Conservation (phyloP, 164 flowering plant species). For the Dillenia suffruticosa region DNA sequence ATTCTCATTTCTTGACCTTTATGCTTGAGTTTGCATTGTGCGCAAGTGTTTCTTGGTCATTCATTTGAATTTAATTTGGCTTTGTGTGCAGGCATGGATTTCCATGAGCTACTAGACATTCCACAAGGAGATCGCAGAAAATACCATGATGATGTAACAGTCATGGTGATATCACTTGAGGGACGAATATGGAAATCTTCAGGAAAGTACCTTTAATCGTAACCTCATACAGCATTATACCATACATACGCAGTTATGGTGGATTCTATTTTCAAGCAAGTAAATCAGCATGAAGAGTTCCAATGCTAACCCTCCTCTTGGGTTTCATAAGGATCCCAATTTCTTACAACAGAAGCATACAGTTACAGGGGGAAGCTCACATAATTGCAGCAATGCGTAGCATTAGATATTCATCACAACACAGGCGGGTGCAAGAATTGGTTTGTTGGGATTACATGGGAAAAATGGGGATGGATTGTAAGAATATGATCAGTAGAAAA, state of each 20-base stretch:
- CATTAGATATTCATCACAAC: conserved; percentile 15
- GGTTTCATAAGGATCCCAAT: conserved; percentile 12
- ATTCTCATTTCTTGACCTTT: too few species aligned
- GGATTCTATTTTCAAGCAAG: conserved; percentile 11
- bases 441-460: conserved; percentile 4
- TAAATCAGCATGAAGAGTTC: conserved; percentile 1
- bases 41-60: too few species aligned
- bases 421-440: conserved; percentile 10
- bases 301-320: conserved; percentile 19
- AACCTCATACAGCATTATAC: not conserved
- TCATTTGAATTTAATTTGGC: not conserved
- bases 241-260: not conserved
- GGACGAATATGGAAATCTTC: conserved; percentile 99
- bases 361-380: conserved; percentile 9
- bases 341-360: conserved; percentile 7
- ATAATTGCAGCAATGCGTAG: conserved; percentile 11
- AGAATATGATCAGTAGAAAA: conserved; percentile 5
- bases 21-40: too few species aligned
- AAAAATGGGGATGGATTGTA: conserved; percentile 9
- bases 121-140: conserved; percentile 99
- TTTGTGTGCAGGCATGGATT: conserved; percentile 72
- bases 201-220: conserved; percentile 68
- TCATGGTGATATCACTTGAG: conserved; percentile 93
- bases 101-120: conserved; percentile 86
- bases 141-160: conserved; percentile 98